Conservation (phyloP, 2,329 filamentous ascomycete species). For the Tolypocladium tundrense region DNA sequence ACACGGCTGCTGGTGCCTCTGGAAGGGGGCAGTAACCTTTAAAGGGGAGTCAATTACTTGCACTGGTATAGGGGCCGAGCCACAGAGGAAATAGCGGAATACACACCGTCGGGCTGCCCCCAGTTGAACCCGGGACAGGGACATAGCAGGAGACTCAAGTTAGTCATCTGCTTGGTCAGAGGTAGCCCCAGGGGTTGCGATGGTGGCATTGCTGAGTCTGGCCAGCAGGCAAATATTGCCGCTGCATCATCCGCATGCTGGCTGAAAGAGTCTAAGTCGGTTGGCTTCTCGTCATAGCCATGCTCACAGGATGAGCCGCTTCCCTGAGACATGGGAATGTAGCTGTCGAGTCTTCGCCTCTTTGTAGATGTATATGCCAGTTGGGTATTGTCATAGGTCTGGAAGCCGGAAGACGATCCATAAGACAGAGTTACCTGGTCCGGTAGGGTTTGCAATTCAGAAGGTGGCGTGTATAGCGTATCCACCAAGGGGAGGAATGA, state of each 20-base stretch:
- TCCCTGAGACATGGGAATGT: conserved; percentile 20
- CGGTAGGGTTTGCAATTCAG: conserved; percentile 15
- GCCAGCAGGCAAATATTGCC: conserved; percentile 10
- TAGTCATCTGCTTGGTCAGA: conserved; percentile 17
- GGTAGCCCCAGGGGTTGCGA: conserved; percentile 14
- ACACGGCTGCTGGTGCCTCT: conserved; percentile 12
- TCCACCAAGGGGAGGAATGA: conserved; percentile 10
- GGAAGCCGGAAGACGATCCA: conserved; percentile 18
- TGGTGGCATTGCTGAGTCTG: conserved; percentile 10
- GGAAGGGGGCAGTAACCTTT: conserved; percentile 24
- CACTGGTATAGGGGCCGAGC: not conserved
- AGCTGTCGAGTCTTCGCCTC: conserved; percentile 18
- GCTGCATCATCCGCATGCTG: conserved; percentile 10
- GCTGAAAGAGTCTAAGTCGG: conserved; percentile 9
- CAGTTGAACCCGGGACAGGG: conserved; percentile 19
- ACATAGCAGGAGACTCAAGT: conserved; percentile 17
- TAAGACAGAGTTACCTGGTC: conserved; percentile 19
- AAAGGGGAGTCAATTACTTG: not conserved
- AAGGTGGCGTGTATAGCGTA: conserved; percentile 13
- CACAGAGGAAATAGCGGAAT: not conserved
- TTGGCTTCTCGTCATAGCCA: conserved; percentile 20
- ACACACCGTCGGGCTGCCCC: conserved; percentile 20
- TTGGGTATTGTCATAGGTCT: conserved; percentile 17
- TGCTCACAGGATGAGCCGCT: conserved; percentile 13
- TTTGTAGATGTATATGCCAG: conserved; percentile 17